A percentile compares a stretch with the other conserved stretches of the same genome.
phyloP scores from a whole-genome alignment of 208 protist genomes.

The Angomonas ambiguus region DNA sequence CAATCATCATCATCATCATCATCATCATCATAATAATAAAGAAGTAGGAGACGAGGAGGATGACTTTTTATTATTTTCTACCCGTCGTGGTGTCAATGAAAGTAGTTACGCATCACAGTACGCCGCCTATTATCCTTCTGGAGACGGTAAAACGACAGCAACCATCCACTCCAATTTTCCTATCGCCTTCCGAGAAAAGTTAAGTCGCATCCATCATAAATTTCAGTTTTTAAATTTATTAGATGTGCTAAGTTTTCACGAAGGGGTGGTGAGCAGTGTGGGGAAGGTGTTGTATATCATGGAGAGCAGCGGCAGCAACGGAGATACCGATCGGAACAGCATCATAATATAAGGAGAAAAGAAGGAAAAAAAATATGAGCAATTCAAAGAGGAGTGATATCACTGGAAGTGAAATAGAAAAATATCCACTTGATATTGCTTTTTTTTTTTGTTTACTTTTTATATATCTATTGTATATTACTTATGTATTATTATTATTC shows the following conservation, averaged over 20 bases:
- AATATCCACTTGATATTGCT: no score
- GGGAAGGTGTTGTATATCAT: constrained; percentile 1
- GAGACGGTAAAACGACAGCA: background rate
- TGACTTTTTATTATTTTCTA: background rate
- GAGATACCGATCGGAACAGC: background rate
- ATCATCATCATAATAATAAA: background rate
- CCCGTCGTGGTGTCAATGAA: background rate
- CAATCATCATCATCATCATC: no score
- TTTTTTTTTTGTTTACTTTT: constrained; percentile 11
- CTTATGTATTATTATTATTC: constrained; percentile 10
- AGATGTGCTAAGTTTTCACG: background rate
- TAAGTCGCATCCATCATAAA: background rate
- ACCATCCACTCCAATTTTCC: background rate
- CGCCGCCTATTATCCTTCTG: background rate
- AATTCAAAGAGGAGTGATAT: background rate
- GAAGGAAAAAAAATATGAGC: background rate
- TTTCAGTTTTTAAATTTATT: background rate
- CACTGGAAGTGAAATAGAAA: background rate
- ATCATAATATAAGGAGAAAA: no score
- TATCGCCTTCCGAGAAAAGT: background rate
- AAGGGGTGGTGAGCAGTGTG: background rate
- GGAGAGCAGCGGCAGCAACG: background rate
- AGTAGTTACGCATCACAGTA: background rate
- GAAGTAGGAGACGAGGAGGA: background rate
- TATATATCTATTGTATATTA: background rate